phyloP scores from a whole-genome alignment of 2,329 filamentous ascomycete genomes.

The Microsporum canis region DNA sequence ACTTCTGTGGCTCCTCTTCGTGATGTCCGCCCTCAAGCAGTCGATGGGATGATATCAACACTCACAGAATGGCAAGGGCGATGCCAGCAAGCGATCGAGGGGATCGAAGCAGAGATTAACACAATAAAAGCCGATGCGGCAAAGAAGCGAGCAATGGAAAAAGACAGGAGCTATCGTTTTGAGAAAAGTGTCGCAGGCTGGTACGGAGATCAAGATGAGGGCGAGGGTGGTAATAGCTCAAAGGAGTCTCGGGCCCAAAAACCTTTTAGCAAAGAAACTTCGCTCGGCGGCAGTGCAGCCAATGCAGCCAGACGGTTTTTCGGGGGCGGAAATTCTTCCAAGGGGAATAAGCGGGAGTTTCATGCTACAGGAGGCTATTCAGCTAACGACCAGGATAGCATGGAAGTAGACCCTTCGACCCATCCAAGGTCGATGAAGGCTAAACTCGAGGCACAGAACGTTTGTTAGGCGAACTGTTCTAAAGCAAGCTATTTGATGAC shows the following conservation, averaged over 20 bases:
- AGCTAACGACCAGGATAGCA: not conserved
- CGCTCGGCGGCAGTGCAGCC: not conserved
- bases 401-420: not conserved
- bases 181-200: constrained; percentile 39
- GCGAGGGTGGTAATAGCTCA: constrained; percentile 11
- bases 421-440: not conserved
- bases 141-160: constrained; percentile 41
- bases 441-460: constrained; percentile 14
- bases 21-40: constrained; percentile 64
- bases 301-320: constrained; percentile 4
- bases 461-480: not conserved
- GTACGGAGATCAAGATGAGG: constrained; percentile 18
- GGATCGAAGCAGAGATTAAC: constrained; percentile 64
- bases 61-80: constrained; percentile 67
- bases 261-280: constrained; percentile 7
- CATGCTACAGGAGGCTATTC: constrained; percentile 9
- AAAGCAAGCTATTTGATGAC: not conserved
- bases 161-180: constrained; percentile 39
- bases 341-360: constrained; percentile 14
- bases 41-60: constrained; percentile 56
- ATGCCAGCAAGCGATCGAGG: constrained; percentile 60
- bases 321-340: constrained; percentile 8
- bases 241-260: constrained; percentile 7
- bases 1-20: constrained; percentile 73
- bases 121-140: constrained; percentile 51